These are phyloP conservation scores for Boletus rufocinnamomeus DNA, from an alignment of 768 basidiomycete genomes.

Conservation along the genomic window DNA sequence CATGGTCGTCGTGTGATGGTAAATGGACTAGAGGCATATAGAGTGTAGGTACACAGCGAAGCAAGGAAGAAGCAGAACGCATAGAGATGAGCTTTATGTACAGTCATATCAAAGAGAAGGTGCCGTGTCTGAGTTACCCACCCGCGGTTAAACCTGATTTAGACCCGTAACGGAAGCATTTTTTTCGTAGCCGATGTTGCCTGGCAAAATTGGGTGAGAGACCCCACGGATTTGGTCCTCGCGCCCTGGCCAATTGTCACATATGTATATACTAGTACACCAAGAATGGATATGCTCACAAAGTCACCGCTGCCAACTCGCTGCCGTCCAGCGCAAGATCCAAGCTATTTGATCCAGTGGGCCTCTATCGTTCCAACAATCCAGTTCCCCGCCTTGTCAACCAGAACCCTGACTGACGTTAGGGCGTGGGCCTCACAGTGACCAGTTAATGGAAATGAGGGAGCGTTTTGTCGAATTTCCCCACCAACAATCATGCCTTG, in stretches of 20 bases:
- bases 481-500: conserved; percentile 5
- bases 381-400: background rate
- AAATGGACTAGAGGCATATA: conserved; percentile 72
- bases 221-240: conserved; percentile 1
- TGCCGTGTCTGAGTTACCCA: background rate
- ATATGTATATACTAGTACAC: background rate
- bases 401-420: conserved; percentile 18
- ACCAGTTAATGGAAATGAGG: conserved; percentile 20
- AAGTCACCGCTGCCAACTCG: background rate
- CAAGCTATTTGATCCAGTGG: background rate
- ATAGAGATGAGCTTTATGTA: conserved; percentile 22
- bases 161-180: conserved; percentile 24
- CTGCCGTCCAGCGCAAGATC: background rate
- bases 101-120: conserved; percentile 18
- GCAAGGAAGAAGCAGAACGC: conserved; percentile 5
- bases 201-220: conserved; percentile 22
- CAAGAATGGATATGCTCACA: background rate
- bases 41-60: conserved; percentile 38
- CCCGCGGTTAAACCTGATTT: conserved; percentile 10
- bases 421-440: conserved; percentile 14
- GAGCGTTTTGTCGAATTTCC: conserved; percentile 1
- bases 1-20: conserved; percentile 61
- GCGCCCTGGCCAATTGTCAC: background rate
- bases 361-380: background rate
- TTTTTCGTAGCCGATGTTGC: conserved; percentile 29